Conservation (phyloP, 805 yeast species). For the Candida sithepensis region DNA sequence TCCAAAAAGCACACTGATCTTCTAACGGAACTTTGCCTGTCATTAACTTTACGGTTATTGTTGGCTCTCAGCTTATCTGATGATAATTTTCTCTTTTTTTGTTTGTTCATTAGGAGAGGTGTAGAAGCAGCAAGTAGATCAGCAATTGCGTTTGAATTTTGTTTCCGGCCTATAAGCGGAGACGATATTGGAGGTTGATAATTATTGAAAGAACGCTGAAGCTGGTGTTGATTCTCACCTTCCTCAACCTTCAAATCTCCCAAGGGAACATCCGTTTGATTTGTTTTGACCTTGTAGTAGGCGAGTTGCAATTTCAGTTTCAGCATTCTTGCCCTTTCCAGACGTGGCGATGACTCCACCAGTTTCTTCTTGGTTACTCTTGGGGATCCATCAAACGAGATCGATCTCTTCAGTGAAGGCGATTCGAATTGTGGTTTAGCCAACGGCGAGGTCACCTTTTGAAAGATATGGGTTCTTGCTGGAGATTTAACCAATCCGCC, state of each 20-base stretch:
- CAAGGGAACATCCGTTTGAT: constrained; percentile 38
- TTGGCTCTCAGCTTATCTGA: constrained; percentile 1
- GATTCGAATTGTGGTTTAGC: not conserved
- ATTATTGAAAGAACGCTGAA: not conserved
- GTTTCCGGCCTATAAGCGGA: constrained; percentile 19
- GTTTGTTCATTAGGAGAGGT: constrained; percentile 16
- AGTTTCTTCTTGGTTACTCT: constrained; percentile 1
- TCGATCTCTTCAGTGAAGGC: constrained; percentile 14
- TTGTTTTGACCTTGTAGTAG: constrained; percentile 47
- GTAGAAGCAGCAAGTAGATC: constrained; percentile 36
- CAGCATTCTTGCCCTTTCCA: constrained; percentile 38
- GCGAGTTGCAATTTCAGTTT: constrained; percentile 49
- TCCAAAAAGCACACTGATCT: constrained; percentile 19
- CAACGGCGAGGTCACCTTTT: not conserved
- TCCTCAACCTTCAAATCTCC: constrained; percentile 26
- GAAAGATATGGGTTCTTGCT: not conserved
- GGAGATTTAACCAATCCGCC: constrained; percentile 4
- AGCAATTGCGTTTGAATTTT: constrained; percentile 26
- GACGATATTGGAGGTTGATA: constrained; percentile 5
- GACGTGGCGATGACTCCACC: constrained; percentile 20
- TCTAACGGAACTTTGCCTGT: not conserved
- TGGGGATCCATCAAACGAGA: constrained; percentile 8
- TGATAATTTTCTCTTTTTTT: constrained; percentile 1
- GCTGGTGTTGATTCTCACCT: not conserved
- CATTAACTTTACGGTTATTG: not conserved